Percentiles rank a stretch among this genome's conserved stretches.
Conservation (phyloP, 2,329 filamentous ascomycete genomes). For the Colletotrichum sp. region DNA sequence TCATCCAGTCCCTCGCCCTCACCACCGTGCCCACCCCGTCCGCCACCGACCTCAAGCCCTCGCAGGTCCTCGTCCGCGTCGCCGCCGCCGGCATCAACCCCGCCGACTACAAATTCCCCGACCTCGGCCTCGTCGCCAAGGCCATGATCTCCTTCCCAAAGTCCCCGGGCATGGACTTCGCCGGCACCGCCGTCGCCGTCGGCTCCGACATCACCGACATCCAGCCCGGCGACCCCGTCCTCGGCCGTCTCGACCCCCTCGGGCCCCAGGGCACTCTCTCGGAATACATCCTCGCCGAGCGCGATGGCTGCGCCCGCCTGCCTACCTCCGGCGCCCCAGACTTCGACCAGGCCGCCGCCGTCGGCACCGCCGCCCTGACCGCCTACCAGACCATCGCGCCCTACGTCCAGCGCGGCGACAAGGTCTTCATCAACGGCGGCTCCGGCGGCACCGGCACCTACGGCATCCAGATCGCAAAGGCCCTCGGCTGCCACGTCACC, state of each 20-base stretch:
- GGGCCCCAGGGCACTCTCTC: slow-evolving; percentile 44
- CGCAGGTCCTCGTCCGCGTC: slow-evolving; percentile 48
- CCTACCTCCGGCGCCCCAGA: slow-evolving; percentile 34
- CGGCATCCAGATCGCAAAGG: slow-evolving; percentile 69
- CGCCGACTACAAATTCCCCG: slow-evolving; percentile 53
- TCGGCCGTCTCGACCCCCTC: slow-evolving; percentile 38
- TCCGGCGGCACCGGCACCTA: slow-evolving; percentile 67
- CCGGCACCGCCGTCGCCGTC: slow-evolving; percentile 48
- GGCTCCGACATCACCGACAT: slow-evolving; percentile 28
- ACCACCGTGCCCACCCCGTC: slow-evolving; percentile 27
- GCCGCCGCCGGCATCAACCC: slow-evolving; percentile 50
- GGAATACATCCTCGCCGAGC: slow-evolving; percentile 43
- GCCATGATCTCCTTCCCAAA: slow-evolving; percentile 41
- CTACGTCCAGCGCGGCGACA: slow-evolving; percentile 54
- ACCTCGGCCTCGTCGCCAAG: slow-evolving; percentile 41
- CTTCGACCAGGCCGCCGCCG: slow-evolving; percentile 45
- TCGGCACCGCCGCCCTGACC: slow-evolving; percentile 50
- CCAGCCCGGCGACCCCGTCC: slow-evolving; percentile 45
- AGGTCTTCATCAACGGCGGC: slow-evolving; percentile 70
- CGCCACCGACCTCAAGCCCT: slow-evolving; percentile 26
- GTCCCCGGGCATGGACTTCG: slow-evolving; percentile 55
- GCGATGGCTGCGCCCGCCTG: slow-evolving; percentile 33
- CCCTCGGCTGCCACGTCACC: slow-evolving; percentile 64
- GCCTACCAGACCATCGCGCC: slow-evolving; percentile 54
- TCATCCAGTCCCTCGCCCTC: slow-evolving; percentile 36